Percentiles rank a stretch among this genome's conserved stretches.
Evolutionary conservation across 2,329 filamentous ascomycete genomes (phyloP).

Genomic region (Fusarium hainanense): DNA sequence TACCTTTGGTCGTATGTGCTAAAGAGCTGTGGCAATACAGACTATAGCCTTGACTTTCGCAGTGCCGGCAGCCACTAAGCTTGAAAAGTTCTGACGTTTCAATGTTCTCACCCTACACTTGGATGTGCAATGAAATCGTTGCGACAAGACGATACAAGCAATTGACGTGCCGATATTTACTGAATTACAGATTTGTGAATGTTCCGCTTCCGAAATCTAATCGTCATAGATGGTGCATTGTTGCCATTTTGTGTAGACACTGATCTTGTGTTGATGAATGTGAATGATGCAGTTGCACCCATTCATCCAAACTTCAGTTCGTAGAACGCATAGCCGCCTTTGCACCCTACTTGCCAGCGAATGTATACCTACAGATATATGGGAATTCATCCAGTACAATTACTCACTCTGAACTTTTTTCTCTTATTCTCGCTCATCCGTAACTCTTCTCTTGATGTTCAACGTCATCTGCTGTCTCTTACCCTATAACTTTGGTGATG

Average conservation of each 20-base stretch:
- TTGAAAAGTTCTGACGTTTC: accelerated
- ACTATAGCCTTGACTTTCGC: accelerated
- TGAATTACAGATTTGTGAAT: accelerated
- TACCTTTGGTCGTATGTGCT: background rate
- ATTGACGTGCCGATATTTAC: accelerated
- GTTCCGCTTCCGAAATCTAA: accelerated
- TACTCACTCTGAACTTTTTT: background rate
- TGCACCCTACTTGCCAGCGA: background rate
- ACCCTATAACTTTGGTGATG: background rate
- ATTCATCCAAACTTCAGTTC: no score
- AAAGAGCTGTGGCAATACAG: accelerated
- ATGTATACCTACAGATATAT: accelerated
- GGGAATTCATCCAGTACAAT: background rate
- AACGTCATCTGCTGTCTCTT: background rate
- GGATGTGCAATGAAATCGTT: background rate
- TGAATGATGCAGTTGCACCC: no score
- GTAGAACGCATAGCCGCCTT: no score
- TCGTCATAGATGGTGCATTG: background rate
- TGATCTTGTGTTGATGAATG: background rate
- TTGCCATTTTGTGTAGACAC: accelerated
- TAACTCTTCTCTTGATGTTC: background rate
- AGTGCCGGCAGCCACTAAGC: background rate
- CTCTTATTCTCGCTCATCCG: background rate
- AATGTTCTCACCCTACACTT: background rate
- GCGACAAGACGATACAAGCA: background rate